Base-by-base conservation (phyloP, 345 rosid genomes). In the Aquilaria yunnanensis region DNA sequence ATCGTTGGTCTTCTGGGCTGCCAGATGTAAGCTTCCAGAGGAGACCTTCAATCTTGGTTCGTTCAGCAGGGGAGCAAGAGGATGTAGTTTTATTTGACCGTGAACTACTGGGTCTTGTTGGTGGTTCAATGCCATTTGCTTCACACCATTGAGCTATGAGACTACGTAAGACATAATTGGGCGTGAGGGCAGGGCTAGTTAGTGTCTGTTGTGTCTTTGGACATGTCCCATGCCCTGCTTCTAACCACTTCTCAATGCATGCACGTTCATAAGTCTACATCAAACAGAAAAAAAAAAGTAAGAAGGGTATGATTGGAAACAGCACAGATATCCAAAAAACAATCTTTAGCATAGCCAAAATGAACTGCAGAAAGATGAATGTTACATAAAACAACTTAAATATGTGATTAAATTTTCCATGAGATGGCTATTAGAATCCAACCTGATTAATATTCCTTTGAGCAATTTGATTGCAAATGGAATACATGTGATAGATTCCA, bases 131-230 rank as follows among this genome's bases (percentile, higher is more conserved):
- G 57, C 86, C 91, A 63, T 94, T 88, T 60, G 87, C 79, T 69
- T 88, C 99, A 29, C 99, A 90, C 99, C 99, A 94, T 67, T 90
- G 96, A 45, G 94, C 93, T 75, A 94, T 94, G 60, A 94, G 95
- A 76, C 97, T 94, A 43, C 97, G 99, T 49, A 94, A 81, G 59
- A 83, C 97, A 59, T 83, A 94, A 72, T 94, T 94, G 16, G 97
- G 93, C 5, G 99, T 94, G 57, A 88, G 81, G 32, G 81, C 79
- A 57, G 76, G 76, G 74, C 89, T 78, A 43, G 75, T 73, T 67
- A 94, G 80, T 9, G 76, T 67, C 79, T 90, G 97, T 67, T 83
- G 95, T n/a, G 99, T 90, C 83, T 90, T 94, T 51, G 99, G 99
- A 72, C 99, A 94, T 53, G 97, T 90, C 32, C 77, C 75, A 62